Base-by-base conservation (phyloP, 495 filamentous ascomycete species). In the Xylaria palmicola region DNA sequence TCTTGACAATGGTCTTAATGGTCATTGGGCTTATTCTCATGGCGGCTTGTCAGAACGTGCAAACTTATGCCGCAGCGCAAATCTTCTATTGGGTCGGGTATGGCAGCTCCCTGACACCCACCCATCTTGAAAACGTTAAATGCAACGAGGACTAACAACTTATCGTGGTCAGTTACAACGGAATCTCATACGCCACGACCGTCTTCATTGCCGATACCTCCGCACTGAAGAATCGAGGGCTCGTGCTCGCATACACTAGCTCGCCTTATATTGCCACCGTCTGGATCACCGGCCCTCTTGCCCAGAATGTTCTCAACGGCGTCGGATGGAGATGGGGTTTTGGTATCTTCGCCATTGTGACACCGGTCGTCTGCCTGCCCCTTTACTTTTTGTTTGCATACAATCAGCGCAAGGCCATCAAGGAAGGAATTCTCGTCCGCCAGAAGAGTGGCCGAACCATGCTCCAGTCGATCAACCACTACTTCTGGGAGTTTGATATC, bases 151-250 rank as follows among this genome's bases (percentile, higher is more conserved):
- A 60, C 61, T 59, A 52, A 68, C 20, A 68, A 68, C 48, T 57
- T 63, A 29, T 41, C 50, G 24, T 56, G 44, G 39, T 63, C 30
- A 78, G 78, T 53, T 77, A 85, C 68, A 83, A 85, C 61, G 84
- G 82, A 19, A 72, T 88, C 54, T 80, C 76, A 50, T 81, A 86
- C 71, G 77, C 80, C 32, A 73, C 87, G 26, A 75, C 78, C 36
- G 74, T 89, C 64, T 88, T 89, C 74, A 81, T 87, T 49, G 86
- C 88, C 56, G 88, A 90, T 70, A 87, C 83, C 2, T 85, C 88
- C 0, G 75, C 77, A 6, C 69, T 90, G 63, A 80, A 81, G 40
- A 88, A 89, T 73, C 78, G 88, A 72, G 81, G 77, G 8, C 73
- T 89, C 40, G 81, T 86, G 53, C 82, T 85, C 61, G 88, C 83